These are phyloP conservation scores for Astrocystis sublimbata DNA, from an alignment of 495 filamentous ascomycete genomes.

Conservation along the genomic window DNA sequence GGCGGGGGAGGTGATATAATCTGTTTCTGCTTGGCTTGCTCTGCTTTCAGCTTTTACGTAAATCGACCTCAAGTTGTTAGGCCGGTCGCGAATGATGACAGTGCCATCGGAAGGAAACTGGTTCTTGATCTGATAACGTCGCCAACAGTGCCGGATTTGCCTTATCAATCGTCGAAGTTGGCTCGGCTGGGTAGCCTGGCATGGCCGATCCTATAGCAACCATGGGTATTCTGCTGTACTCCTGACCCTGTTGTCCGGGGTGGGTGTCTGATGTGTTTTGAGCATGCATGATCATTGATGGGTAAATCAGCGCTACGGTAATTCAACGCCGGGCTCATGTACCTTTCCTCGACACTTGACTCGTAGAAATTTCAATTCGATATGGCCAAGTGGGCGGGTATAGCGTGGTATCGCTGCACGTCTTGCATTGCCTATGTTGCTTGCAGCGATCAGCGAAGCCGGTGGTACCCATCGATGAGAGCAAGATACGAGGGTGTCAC, in stretches of 20 bases:
- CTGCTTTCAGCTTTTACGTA: conserved; percentile 57
- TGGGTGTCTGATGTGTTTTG: conserved; percentile 58
- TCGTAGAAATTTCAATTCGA: conserved; percentile 54
- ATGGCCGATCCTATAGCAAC: conserved; percentile 57
- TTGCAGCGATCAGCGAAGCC: too few species aligned
- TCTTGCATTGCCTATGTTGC: too few species aligned
- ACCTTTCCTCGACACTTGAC: conserved; percentile 57
- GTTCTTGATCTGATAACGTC: conserved; percentile 58
- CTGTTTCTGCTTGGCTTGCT: conserved; percentile 52
- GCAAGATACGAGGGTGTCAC: conserved; percentile 60
- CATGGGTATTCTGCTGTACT: conserved; percentile 56
- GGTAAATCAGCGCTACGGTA: conserved; percentile 56
- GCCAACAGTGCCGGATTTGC: conserved; percentile 57
- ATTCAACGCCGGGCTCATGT: conserved; percentile 59
- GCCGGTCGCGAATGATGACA: neutral
- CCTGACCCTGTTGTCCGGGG: conserved; percentile 57
- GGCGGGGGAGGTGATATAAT: conserved; percentile 50
- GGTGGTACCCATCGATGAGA: conserved; percentile 26
- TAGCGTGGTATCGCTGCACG: conserved; percentile 26
- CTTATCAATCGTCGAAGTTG: conserved; percentile 57
- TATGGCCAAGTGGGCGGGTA: conserved; percentile 31
- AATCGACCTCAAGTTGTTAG: conserved; percentile 14
- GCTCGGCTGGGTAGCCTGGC: conserved; percentile 57
- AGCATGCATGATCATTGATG: conserved; percentile 58
- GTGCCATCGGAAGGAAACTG: conserved; percentile 28